Evolutionary conservation across 148 eudicot species (phyloP).

Genomic region (Rhododendron vialii): DNA sequence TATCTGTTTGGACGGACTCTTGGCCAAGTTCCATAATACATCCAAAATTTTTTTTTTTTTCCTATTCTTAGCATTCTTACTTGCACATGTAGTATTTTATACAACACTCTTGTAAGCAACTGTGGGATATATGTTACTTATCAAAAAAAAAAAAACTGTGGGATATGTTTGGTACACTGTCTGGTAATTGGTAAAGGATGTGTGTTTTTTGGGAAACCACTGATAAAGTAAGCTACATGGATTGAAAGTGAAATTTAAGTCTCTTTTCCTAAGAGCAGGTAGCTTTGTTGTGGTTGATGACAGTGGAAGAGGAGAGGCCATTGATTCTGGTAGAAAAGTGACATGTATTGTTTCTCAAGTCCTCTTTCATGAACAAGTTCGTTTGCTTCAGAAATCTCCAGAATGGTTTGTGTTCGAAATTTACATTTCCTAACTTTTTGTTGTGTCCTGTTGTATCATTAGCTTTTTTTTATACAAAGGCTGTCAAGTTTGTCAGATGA

Average conservation of each 20-base stretch:
- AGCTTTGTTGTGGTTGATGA: constrained; percentile 89
- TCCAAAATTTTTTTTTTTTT: not conserved
- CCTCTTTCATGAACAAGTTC: constrained; percentile 83
- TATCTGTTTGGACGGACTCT: not conserved
- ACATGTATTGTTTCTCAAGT: constrained; percentile 71
- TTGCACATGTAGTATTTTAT: not conserved
- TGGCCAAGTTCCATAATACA: not conserved
- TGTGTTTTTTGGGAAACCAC: not conserved
- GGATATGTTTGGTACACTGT: not conserved
- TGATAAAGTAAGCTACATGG: not conserved
- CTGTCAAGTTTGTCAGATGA: not conserved
- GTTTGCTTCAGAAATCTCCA: constrained; percentile 56
- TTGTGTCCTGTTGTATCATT: not conserved
- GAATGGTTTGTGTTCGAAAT: constrained; percentile 48
- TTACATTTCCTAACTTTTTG: not conserved
- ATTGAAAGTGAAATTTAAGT: not conserved
- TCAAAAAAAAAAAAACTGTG: too few species aligned
- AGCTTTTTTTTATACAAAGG: not conserved
- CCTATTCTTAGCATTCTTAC: not conserved
- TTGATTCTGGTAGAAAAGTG: constrained; percentile 84
- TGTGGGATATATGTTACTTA: not conserved
- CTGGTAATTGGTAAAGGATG: not conserved
- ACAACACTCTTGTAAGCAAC: not conserved
- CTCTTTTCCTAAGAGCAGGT: constrained; percentile 33
- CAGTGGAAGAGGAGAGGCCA: constrained; percentile 78